Evolutionary conservation across 1,139 yeast genomes (phyloP), one percentile per base, ranked within the genome.

Genomic region (Magnusiomyces paraingens): DNA sequence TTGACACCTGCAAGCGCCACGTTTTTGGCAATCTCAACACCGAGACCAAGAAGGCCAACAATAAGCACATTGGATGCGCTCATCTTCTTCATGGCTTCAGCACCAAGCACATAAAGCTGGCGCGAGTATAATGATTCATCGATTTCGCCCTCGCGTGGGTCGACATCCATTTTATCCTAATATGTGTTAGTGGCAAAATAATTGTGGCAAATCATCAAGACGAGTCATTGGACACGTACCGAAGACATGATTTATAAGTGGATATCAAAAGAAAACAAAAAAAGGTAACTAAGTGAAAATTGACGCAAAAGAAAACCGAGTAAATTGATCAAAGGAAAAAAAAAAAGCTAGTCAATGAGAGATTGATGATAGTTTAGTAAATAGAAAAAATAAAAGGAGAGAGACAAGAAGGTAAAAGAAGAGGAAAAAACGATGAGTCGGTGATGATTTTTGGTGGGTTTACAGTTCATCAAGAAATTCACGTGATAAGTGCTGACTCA

Each of bases 31-130:
- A 93, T 90, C 71, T 93, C 99, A 49, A 88, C 80, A 62, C 99
- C 99, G 50, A 93, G 75, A 41, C 99, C 99, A 66, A 83, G 84
- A 59, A 91, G 74, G 2, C 99, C 99, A 59, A 91, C 81, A 54
- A 93, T 77, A 52, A 93, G 79, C 18, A 93, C 96, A 64, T 86
- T 89, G 47, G 98, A 90, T 61, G 81, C 78, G 66, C 93, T 96
- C 97, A 93, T 88, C 70, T 89, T 87, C 65, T 91, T 77, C 99
- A 93, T 93, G 53, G 99, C 99, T 63, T 93, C 99, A 66, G 88
- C 87, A 56, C 97, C 97, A 63, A 90, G 73, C 55, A 90, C 97
- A 64, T 90, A 89, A 35, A 54, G 53, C 49, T 52, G 56, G 22
- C 58, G 53, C 38, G 56, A 55, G 51, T 53, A 53, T 41, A 55